phyloP scores from a whole-genome alignment of 306 rosid species.

The Ceratonia siliqua region DNA sequence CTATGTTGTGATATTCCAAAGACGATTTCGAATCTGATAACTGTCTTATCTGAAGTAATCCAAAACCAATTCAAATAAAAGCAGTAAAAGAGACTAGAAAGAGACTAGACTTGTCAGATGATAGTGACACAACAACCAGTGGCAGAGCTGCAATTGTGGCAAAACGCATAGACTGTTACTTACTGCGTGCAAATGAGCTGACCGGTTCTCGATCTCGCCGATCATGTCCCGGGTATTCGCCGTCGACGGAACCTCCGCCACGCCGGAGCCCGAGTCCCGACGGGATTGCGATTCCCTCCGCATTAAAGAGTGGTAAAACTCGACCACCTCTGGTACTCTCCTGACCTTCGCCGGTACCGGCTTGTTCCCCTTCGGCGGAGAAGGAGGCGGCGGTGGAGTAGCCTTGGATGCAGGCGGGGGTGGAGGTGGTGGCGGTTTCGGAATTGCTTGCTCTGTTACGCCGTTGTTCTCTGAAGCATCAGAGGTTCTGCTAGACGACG shows the following conservation, averaged over 20 bases:
- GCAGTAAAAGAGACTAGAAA: constrained; percentile 31
- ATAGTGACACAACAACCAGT: constrained; percentile 46
- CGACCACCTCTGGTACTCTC: constrained; percentile 92
- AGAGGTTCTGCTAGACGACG: constrained; percentile 35
- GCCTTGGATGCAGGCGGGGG: constrained; percentile 33
- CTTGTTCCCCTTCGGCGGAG: constrained; percentile 57
- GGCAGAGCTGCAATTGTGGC: constrained; percentile 50
- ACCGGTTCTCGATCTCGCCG: constrained; percentile 99
- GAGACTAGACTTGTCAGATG: constrained; percentile 37
- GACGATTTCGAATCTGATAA: constrained; percentile 42
- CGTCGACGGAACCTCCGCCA: constrained; percentile 53
- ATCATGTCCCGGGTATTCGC: constrained; percentile 95
- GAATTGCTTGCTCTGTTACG: constrained; percentile 40
- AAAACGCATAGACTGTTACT: constrained; percentile 43
- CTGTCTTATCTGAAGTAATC: constrained; percentile 57
- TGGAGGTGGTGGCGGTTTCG: constrained; percentile 38
- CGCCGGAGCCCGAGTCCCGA: constrained; percentile 53
- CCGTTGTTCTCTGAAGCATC: constrained; percentile 17
- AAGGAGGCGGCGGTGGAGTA: constrained; percentile 79
- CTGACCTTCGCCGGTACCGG: constrained; percentile 65
- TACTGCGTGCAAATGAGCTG: constrained; percentile 83
- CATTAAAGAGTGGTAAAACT: constrained; percentile 95
- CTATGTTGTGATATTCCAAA: not conserved
- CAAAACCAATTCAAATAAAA: constrained; percentile 36
- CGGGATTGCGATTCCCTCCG: constrained; percentile 75